phyloP scores from a whole-genome alignment of 139 green algal species.

The Chloropicon primus region DNA sequence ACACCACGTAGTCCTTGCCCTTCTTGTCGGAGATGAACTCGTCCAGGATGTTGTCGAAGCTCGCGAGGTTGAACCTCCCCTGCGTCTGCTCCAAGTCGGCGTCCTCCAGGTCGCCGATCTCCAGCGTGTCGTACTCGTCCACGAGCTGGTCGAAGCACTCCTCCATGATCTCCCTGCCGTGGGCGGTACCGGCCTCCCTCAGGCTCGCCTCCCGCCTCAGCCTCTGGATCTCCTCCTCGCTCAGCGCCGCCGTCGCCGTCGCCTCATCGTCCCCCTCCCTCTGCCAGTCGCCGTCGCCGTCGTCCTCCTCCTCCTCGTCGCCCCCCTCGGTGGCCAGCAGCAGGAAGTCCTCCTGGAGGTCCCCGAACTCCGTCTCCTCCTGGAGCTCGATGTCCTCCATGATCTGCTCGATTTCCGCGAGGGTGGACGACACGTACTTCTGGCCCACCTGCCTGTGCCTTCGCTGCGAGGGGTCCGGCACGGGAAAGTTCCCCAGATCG shows the following conservation, averaged over 20 bases:
- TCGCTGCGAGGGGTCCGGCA: neutral
- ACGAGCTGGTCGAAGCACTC: slow-evolving; percentile 57
- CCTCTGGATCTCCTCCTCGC: neutral
- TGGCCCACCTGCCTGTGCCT: neutral
- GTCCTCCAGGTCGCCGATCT: slow-evolving; percentile 18
- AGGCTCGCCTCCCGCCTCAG: neutral
- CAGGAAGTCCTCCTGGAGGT: slow-evolving; percentile 29
- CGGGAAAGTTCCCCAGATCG: neutral
- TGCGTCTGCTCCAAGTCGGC: slow-evolving; percentile 15
- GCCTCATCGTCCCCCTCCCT: neutral
- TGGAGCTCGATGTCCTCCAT: slow-evolving; percentile 21
- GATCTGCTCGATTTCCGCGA: slow-evolving; percentile 25
- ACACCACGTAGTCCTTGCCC: neutral
- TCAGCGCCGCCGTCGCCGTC: slow-evolving; percentile 3
- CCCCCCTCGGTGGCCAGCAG: slow-evolving; percentile 12
- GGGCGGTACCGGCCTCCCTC: neutral
- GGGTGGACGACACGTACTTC: neutral
- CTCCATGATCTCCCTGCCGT: slow-evolving; percentile 49
- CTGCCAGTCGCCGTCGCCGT: slow-evolving; percentile 1
- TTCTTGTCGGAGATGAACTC: slow-evolving; percentile 45
- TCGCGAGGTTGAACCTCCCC: neutral
- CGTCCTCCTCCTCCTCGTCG: slow-evolving; percentile 13
- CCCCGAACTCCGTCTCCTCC: slow-evolving; percentile 18
- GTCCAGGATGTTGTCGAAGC: slow-evolving; percentile 48
- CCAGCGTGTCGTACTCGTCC: slow-evolving; percentile 23